phyloP scores from a whole-genome alignment of 768 basidiomycete genomes.

The Hericium rajendrae region DNA sequence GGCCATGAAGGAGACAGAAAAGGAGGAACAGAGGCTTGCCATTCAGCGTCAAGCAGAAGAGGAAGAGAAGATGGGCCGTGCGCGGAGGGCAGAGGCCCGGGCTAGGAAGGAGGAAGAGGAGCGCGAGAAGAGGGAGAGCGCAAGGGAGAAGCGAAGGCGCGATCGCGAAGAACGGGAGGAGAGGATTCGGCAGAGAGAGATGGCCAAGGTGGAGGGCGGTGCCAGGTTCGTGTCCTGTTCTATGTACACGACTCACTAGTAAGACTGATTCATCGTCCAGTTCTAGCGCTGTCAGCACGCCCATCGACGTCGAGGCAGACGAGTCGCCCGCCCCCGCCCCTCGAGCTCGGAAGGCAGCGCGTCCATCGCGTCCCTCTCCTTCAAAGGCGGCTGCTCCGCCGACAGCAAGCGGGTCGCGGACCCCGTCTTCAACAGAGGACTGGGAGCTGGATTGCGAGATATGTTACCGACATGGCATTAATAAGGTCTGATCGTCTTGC shows the following conservation, averaged over 20 bases:
- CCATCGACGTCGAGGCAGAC: slow-evolving; percentile 8
- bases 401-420: slow-evolving; percentile 37
- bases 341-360: not conserved
- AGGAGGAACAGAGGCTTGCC: slow-evolving; percentile 57
- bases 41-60: slow-evolving; percentile 57
- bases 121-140: slow-evolving; percentile 40
- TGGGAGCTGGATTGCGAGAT: slow-evolving; percentile 90
- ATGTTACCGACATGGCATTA: slow-evolving; percentile 62
- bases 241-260: not conserved
- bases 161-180: slow-evolving; percentile 24
- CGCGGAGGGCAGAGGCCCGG: slow-evolving; percentile 37
- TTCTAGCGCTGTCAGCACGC: not conserved
- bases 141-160: slow-evolving; percentile 40
- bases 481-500: slow-evolving; percentile 43
- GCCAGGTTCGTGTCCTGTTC: slow-evolving; percentile 1
- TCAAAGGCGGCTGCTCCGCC: slow-evolving; percentile 19
- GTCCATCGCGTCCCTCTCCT: slow-evolving; percentile 5
- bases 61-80: slow-evolving; percentile 56
- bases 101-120: slow-evolving; percentile 30
- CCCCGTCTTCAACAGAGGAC: slow-evolving; percentile 43
- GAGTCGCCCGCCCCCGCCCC: not conserved
- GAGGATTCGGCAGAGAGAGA: slow-evolving; percentile 1
- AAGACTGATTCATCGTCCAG: not conserved
- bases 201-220: slow-evolving; percentile 12
- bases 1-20: slow-evolving; percentile 70